Conservation (phyloP, 345 rosid genomes). For the Eucalyptus sp. region DNA sequence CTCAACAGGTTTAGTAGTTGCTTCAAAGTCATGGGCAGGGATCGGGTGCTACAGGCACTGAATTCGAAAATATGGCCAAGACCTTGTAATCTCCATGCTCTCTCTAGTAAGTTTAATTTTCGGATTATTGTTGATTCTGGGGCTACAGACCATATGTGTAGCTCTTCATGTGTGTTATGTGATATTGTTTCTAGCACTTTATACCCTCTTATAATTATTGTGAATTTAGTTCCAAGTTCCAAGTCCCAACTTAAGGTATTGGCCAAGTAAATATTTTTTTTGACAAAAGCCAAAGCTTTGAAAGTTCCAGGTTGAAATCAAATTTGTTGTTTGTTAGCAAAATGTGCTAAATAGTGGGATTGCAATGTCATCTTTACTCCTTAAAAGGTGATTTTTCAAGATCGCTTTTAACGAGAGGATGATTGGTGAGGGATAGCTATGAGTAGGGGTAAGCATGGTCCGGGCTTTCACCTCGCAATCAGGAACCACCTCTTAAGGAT, state of each 20-base stretch:
- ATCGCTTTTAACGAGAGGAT: not conserved
- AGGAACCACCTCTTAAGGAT: accelerated
- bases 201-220: not conserved
- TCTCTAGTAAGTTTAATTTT: not conserved
- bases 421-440: not conserved
- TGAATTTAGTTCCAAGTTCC: not conserved
- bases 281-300: not conserved
- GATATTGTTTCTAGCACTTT: not conserved
- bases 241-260: not conserved
- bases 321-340: not conserved
- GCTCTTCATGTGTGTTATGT: not conserved
- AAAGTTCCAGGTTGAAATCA: not conserved
- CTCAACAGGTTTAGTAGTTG: not conserved
- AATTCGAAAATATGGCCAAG: not conserved
- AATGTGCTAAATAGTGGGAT: not conserved
- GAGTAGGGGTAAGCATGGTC: accelerated
- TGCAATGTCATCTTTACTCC: not conserved
- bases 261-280: not conserved
- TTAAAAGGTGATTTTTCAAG: not conserved
- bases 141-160: not conserved
- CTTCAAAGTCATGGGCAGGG: not conserved
- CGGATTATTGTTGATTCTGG: not conserved
- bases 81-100: not conserved
- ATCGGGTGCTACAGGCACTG: not conserved
- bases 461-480: no score